Evolutionary conservation across 129 eudicot species (phyloP), one percentile per base, ranked within the genome.

Genomic region (Logfia minima): DNA sequence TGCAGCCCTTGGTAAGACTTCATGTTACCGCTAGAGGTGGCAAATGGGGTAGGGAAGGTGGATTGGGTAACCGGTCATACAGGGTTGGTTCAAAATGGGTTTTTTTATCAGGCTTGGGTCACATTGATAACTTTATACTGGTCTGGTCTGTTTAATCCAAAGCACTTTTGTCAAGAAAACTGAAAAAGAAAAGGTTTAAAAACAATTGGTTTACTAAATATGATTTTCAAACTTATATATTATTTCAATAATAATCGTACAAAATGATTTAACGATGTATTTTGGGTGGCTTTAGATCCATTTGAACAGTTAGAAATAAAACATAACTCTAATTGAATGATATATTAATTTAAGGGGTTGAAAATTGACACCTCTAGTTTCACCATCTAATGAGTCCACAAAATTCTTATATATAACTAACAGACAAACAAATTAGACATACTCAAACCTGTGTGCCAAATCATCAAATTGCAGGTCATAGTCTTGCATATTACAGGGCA

Each of bases 401-500:
- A 22, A 73, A 58, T 35, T 34, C 55, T 60, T 35, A 22, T 23
- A 59, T 22, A 34, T 59, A 24, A 35, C 37, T 29, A 34, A 59
- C 32, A 3, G n/a, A 9, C 67, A 4, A 13, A 63, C 18, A 64
- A 23, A 11, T 4, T 61, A 61, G 6, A 14, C 17, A n/a, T n/a
- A 58, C 63, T 58, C 13, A 65, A 16, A 29, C 16, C 39, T 2
- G 19, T 2, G 21, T 56, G 34, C 19, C 13, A 11, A 76, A 59
- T 69, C 10, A 62, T 70, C 31, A 70, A 51, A 39, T 24, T 72
- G 78, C 92, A 92, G 96, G 96, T 93, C 22, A 84, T 93, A 64
- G 79, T 88, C 76, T 39, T 89, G 75, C 87, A 93, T 65, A 85
- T 93, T 32, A 93, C 97, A 0, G 98, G 97, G 31, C 90, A 88